Base-by-base conservation (phyloP, 345 rosid species). In the Acer saccharum region DNA sequence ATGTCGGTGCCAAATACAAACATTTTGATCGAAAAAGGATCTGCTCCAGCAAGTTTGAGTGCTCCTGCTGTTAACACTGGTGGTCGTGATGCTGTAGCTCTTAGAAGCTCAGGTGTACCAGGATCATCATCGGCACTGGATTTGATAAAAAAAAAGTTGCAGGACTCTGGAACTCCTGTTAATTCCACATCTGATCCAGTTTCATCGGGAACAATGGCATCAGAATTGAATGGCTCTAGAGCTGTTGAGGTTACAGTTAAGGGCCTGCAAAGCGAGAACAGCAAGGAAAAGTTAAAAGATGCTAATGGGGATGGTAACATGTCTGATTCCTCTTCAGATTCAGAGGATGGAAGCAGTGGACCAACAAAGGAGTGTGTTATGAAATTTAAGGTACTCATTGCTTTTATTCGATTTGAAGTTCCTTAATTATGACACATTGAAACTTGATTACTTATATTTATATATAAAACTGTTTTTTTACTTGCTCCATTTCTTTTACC, bases 251-350 rank as follows among this genome's bases (percentile, higher is more conserved):
- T 73, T 73, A 73, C 86, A 72, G 80, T 79, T 18, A 93, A 89
- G 82, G 91, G 84, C 76, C 76, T 83, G 84, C 94, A 82, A 81
- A 87, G 84, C 74, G 98, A 90, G 77, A 88, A 79, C 79, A 84
- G 81, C 85, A 87, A 79, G 79, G 93, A 92, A 68, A 94, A 90
- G 83, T 78, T 78, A 69, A 91, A 88, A 85, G 95, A 91, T 88
- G 76, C 83, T 61, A 86, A 87, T 68, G 91, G 89, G 63, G 92
- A 85, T 86, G 93, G 91, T 77, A 90, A 86, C 75, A 65, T 86
- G 65, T 94, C 97, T 50, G 98, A 94, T 68, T 90, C 97, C 72
- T 94, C 99, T 66, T 89, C 97, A 77, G 98, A 96, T 86, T 94
- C 98, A 2, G 99, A 91, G 85, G 98, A 92, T 79, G 92, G 87